Evolutionary conservation across 2,329 filamentous ascomycete genomes (phyloP), one percentile per base, ranked within the genome.

Genomic region (Trichothecium sympodiale): DNA sequence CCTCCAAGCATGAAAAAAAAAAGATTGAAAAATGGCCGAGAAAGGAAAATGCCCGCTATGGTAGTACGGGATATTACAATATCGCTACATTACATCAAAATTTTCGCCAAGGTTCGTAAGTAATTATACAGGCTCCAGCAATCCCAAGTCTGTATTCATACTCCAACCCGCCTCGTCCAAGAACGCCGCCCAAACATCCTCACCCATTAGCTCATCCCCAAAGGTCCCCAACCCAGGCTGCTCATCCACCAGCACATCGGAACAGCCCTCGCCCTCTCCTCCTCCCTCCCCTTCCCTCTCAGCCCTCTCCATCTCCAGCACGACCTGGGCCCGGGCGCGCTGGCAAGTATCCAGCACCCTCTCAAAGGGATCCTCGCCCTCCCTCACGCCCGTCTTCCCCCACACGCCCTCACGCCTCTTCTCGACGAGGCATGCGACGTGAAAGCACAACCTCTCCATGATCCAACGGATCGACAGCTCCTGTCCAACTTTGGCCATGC

Each of bases 401-500:
- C 20, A 25, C 6, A 25, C 20, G 20, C 20, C 20, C 20, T 25
- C 10, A 25, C 20, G 20, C 20, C 20, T 25, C 20, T 25, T 25
- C 6, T 25, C 20, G 6, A 25, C 20, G 20, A 25, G 20, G 20
- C 20, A 25, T 10, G 20, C 6, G 20, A 25, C 20, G 29, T 57
- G 51, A 6, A 43, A 38, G n/a, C 55, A 47, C 38, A 57, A 52
- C 30, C 41, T 39, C 29, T 43, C 43, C n/a, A 54, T 36, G 25
- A 49, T 43, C 34, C 47, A 37, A 17, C 42, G 40, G 15, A 43
- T 35, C 10, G 18, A 34, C 15, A 43, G 34, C 38, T 45, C 41
- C 16, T 29, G 16, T 16, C 36, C 38, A 17, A 43, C 51, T 51
- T 34, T 44, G 2, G 44, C 45, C 4, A 60, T 47, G 34, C 69